Evolutionary conservation across 139 green algal genomes (phyloP), one percentile per base, ranked within the genome.

Genomic region (Coccomyxa sp.): DNA sequence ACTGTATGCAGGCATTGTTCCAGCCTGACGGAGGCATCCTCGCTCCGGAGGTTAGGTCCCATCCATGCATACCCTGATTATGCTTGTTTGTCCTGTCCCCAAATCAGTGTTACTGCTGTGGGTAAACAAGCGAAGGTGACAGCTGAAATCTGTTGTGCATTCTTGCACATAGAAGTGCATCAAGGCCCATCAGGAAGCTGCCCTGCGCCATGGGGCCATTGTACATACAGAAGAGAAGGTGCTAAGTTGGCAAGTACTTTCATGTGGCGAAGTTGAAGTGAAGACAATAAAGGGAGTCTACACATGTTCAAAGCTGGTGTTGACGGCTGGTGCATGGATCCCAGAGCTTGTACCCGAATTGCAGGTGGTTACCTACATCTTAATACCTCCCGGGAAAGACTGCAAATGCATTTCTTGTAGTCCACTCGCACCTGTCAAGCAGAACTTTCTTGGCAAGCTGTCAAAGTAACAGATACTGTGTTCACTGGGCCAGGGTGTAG

Each of bases 261-360:
- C 32, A 1, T 63, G 58, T 10, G 84, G 81, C 32, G 27, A 82
- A 23, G 87, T 92, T 4, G 58, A 60, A 30, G 91, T 91, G 7
- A 81, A 15, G 0, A 92, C 88, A 21, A 81, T 85, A 18, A 68
- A 68, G 27, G 83, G 79, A 0, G 81, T 25, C 25, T 90, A 89
- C 77, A 30, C 66, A 31, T 83, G 86, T 0, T 9, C 82, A 18
- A 79, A 85, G 57, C 81, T 95, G 67, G 88, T 97, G 27, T 57
- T 96, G 63, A 77, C 86, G 9, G 81, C 87, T 0, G 94, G 94
- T 0, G 83, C 91, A 0, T 97, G 94, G 94, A 92, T 95, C 23
- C 63, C 85, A 1, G 28, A 90, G 28, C 77, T 96, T 75, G 88
- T 96, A 38, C 94, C 94, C 13, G 85, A 94, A 67, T 83, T 95